Percentiles rank a stretch among this genome's conserved stretches.
Conservation (phyloP, 2,329 filamentous ascomycete genomes). For the Herpotrichia juniperi region DNA sequence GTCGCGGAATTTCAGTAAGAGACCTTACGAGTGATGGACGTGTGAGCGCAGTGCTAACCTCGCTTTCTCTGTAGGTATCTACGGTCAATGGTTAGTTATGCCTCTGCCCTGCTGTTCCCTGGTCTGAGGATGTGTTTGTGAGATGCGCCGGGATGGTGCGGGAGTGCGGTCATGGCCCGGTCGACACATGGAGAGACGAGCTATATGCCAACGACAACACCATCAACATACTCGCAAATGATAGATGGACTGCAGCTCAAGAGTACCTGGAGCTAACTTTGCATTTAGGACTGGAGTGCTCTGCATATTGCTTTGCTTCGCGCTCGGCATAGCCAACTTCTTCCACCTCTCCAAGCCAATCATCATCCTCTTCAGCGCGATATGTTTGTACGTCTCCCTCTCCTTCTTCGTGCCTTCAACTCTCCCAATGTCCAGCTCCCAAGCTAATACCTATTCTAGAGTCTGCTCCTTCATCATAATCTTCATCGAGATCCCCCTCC, state of each 20-base stretch:
- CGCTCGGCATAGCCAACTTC: slow-evolving; percentile 71
- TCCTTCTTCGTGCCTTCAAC: not conserved
- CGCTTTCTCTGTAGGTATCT: slow-evolving; percentile 60
- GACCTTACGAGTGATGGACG: not conserved
- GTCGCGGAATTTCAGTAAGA: slow-evolving; percentile 70
- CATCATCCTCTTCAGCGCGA: slow-evolving; percentile 63
- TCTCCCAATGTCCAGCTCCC: slow-evolving; percentile 6
- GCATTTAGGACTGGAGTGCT: slow-evolving; percentile 59
- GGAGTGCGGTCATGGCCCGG: not conserved
- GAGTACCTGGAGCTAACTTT: slow-evolving; percentile 3
- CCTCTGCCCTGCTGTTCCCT: not conserved
- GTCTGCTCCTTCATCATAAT: slow-evolving; percentile 56
- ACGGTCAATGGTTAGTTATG: slow-evolving; percentile 68
- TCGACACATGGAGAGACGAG: not conserved
- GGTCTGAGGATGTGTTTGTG: not conserved
- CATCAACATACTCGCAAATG: not conserved
- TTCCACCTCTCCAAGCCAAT: slow-evolving; percentile 60
- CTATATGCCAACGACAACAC: not conserved
- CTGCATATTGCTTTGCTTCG: slow-evolving; percentile 69
- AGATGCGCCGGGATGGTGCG: not conserved
- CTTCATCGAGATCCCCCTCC: slow-evolving; percentile 79
- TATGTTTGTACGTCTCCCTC: slow-evolving; percentile 53
- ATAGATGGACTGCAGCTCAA: not conserved
- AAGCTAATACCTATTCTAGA: slow-evolving; percentile 40
- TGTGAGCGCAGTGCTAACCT: slow-evolving; percentile 36